Conservation (phyloP, 2,329 filamentous ascomycete genomes). For the Massarina eburnea region DNA sequence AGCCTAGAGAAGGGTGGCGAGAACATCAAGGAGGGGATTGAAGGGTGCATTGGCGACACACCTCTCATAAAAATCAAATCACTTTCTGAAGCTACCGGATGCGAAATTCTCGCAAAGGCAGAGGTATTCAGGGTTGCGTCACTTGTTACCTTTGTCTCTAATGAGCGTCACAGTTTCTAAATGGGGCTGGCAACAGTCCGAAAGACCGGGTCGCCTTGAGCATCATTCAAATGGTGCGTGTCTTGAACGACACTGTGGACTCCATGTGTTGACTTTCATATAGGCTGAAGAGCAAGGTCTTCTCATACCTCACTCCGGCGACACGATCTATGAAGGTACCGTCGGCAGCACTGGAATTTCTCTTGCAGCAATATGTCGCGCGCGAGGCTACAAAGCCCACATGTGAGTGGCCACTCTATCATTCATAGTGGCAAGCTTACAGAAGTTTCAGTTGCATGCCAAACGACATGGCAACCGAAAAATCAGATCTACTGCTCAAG, state of each 20-base stretch:
- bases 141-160: not conserved
- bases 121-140: constrained; percentile 59
- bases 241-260: not conserved
- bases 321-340: constrained; percentile 96
- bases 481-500: constrained; percentile 83
- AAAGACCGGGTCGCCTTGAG: constrained; percentile 93
- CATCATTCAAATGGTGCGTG: constrained; percentile 69
- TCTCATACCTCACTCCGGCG: constrained; percentile 76
- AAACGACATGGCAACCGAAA: constrained; percentile 84
- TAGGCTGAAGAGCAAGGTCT: constrained; percentile 77
- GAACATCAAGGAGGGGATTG: constrained; percentile 73
- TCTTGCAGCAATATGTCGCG: constrained; percentile 82
- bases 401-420: constrained; percentile 58
- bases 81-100: constrained; percentile 82
- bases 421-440: constrained; percentile 3
- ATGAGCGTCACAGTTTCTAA: constrained; percentile 66
- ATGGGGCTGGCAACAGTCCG: constrained; percentile 89
- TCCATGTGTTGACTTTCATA: constrained; percentile 8
- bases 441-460: constrained; percentile 75
- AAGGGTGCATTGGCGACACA: constrained; percentile 91
- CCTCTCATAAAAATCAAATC: constrained; percentile 84
- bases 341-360: constrained; percentile 97
- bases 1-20: constrained; percentile 15
- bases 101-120: constrained; percentile 88
- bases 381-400: constrained; percentile 86